Evolutionary conservation across 345 rosid species (phyloP).

Genomic region (Melastoma malabathricum): DNA sequence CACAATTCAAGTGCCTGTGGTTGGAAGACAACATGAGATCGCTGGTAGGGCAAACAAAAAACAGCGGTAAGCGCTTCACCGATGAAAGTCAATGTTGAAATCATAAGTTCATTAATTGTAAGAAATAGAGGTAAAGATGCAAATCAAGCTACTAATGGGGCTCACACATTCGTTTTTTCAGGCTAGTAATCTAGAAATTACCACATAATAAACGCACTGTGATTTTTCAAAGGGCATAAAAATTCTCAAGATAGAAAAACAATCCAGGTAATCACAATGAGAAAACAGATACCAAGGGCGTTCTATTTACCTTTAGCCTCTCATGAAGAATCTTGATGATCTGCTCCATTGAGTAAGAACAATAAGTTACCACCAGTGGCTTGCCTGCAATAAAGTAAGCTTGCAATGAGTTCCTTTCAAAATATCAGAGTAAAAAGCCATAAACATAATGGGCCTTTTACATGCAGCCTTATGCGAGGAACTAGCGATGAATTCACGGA

Average conservation of each 20-base stretch:
- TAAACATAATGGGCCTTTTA: too few relatives aligned
- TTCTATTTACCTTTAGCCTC: constrained; percentile 54
- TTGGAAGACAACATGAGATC: constrained; percentile 51
- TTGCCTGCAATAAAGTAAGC: constrained; percentile 30
- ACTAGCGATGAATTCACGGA: too few relatives aligned
- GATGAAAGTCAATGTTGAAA: background rate
- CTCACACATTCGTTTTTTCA: too few relatives aligned
- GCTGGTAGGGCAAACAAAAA: constrained; percentile 15
- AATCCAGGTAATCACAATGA: background rate
- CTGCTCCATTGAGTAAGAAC: constrained; percentile 74
- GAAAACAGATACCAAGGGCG: background rate
- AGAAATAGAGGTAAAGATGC: background rate
- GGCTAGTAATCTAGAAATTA: too few relatives aligned
- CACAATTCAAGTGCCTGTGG: constrained; percentile 84
- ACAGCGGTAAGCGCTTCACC: background rate
- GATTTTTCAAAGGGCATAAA: too few relatives aligned
- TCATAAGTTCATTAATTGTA: background rate
- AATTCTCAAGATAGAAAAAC: background rate
- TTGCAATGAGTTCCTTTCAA: too few relatives aligned
- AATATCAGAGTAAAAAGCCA: too few relatives aligned
- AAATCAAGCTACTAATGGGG: too few relatives aligned
- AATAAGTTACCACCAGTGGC: constrained; percentile 65
- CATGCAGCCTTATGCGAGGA: too few relatives aligned
- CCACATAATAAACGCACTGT: too few relatives aligned
- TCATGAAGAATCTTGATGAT: constrained; percentile 60